Conservation (phyloP, 2,329 filamentous ascomycete genomes). For the Ceratocystis colombiana region DNA sequence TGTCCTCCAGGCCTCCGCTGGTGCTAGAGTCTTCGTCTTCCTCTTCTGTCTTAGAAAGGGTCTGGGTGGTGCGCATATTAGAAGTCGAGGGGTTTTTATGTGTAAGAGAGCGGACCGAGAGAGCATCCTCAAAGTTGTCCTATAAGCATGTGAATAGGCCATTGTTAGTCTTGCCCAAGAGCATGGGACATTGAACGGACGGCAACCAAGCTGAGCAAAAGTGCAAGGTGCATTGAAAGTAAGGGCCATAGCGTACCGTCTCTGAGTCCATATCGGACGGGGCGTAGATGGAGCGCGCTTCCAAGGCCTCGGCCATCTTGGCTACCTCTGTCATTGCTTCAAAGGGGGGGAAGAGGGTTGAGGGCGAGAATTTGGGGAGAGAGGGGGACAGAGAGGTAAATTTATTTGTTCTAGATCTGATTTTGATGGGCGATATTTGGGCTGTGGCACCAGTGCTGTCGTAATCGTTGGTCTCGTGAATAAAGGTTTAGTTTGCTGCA, state of each 20-base stretch:
- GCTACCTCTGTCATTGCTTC: constrained; percentile 20
- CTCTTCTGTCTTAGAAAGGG: constrained; percentile 26
- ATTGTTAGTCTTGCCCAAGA: constrained; percentile 17
- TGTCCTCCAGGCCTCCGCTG: constrained; percentile 13
- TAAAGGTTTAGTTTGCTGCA: neutral
- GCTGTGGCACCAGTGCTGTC: neutral
- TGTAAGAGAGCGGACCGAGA: constrained; percentile 55
- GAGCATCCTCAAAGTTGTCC: constrained; percentile 77
- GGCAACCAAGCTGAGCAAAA: neutral
- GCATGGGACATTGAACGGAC: neutral
- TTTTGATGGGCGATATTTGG: neutral
- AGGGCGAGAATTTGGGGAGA: neutral
- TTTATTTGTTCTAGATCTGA: no score
- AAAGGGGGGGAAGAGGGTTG: no score
- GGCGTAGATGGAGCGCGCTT: constrained; percentile 19
- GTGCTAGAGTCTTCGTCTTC: constrained; percentile 29
- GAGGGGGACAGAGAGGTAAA: no score
- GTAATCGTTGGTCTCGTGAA: constrained; percentile 19
- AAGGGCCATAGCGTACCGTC: constrained; percentile 8
- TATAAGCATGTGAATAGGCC: constrained; percentile 31
- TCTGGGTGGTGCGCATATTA: constrained; percentile 7
- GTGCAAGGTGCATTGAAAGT: neutral
- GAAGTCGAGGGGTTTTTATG: constrained; percentile 29
- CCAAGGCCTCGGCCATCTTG: constrained; percentile 18
- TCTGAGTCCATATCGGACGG: constrained; percentile 24